Base-by-base conservation (phyloP, 805 yeast species). In the Saccharomycopsis capsularis region DNA sequence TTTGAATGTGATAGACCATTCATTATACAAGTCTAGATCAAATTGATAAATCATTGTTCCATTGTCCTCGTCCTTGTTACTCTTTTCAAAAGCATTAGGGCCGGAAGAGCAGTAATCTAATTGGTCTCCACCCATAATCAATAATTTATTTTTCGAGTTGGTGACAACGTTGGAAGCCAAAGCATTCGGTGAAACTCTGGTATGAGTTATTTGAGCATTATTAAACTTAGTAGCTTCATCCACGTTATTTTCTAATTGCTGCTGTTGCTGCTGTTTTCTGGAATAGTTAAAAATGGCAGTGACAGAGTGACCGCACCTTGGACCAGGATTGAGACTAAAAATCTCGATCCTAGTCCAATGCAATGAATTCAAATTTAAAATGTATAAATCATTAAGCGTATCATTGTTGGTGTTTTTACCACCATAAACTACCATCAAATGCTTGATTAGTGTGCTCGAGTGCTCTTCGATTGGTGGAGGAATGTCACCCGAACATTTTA, bases 381-480 rank as follows among this genome's bases (percentile, higher is more conserved):
- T 81, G 59, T 77, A 79, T 46, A 89, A 73, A 30, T 78, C 75
- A 57, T 76, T 75, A 51, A 82, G 72, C 47, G 87, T 79, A 38
- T 73, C 73, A 40, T 95, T 96, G 54, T 78, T 74, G 30, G 75
- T 68, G 53, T 84, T 81, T 60, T 89, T 86, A 45, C 99, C 99
- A 36, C 99, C 99, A 61, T 83, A 81, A 13, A 91, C 76, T 59
- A 84, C 85, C 76, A 93, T 73, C 44, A 82, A 71, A 59, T 88
- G 90, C 52, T 81, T 82, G 50, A 82, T 84, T 32, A 89, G 66
- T 11, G 91, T 76, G 13, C 95, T 81, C 3, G 96, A 79, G 64
- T 93, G 99, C 60, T 91, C 96, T 65, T 89, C 95, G 51, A 90
- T 75, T 0, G 97, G 91, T 2, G 85, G 82, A 2, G 96, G 97